phyloP scores from a whole-genome alignment of 257 asterid species.

The Solanum verrucosum region DNA sequence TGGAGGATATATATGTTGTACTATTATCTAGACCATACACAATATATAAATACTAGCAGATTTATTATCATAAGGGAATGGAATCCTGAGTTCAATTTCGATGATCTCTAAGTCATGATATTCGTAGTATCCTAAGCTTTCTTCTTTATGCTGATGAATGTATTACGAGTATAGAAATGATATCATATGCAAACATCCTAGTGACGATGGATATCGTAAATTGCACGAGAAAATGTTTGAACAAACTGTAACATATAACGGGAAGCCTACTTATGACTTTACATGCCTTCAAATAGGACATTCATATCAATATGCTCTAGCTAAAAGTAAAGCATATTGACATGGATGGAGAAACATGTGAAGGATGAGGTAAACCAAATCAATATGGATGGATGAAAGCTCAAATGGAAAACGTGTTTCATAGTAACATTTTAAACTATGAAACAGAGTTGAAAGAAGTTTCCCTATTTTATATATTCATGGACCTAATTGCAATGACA shows the following conservation, averaged over 20 bases:
- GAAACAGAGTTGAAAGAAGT: too few species aligned
- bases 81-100: background rate
- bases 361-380: too few species aligned
- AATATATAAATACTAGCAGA: too few species aligned
- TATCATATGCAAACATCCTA: background rate
- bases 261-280: background rate
- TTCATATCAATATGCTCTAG: too few species aligned
- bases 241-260: background rate
- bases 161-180: background rate
- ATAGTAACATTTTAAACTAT: too few species aligned
- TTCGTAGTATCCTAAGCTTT: background rate
- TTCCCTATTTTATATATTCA: too few species aligned
- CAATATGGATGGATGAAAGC: background rate
- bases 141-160: background rate
- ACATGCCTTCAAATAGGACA: too few species aligned
- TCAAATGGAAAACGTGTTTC: background rate
- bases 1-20: background rate
- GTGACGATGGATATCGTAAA: background rate
- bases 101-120: background rate
- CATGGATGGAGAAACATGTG: background rate
- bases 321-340: too few species aligned
- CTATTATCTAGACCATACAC: background rate
- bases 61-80: background rate
- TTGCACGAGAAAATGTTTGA: background rate
- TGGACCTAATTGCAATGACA: too few species aligned